A percentile compares a stretch with the other conserved stretches of the same genome.
Conservation (phyloP, 805 yeast genomes). For the Cyberlindnera subsufficiens region DNA sequence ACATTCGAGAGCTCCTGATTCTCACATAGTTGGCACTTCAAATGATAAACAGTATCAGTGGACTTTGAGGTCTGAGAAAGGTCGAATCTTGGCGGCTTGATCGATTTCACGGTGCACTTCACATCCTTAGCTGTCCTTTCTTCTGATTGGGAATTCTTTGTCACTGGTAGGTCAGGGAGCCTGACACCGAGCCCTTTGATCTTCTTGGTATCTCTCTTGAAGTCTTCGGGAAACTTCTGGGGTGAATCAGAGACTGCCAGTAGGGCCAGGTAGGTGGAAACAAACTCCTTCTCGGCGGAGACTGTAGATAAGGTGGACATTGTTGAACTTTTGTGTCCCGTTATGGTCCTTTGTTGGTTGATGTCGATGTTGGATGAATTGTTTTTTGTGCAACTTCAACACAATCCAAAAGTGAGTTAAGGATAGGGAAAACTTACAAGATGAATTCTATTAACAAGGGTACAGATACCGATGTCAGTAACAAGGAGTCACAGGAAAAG, state of each 20-base stretch:
- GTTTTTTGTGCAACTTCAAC: background rate
- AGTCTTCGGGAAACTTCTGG: slow-evolving; percentile 4
- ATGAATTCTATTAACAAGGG: slow-evolving; percentile 18
- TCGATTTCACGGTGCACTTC: slow-evolving; percentile 48
- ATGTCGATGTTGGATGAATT: background rate
- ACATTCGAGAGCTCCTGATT: slow-evolving; percentile 25
- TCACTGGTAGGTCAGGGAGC: slow-evolving; percentile 40
- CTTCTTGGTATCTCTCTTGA: slow-evolving; percentile 11
- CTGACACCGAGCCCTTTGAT: slow-evolving; percentile 7
- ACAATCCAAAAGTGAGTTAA: background rate
- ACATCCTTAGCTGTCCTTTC: background rate
- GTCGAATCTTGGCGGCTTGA: slow-evolving; percentile 67
- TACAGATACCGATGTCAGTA: slow-evolving; percentile 17
- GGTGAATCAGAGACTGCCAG: slow-evolving; percentile 11
- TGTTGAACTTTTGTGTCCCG: background rate
- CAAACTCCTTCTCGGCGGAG: slow-evolving; percentile 16
- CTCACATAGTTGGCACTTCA: slow-evolving; percentile 25
- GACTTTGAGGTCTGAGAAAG: slow-evolving; percentile 21
- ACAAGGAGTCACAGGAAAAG: background rate
- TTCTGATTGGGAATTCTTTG: slow-evolving; percentile 22
- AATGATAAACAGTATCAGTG: slow-evolving; percentile 27
- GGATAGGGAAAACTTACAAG: background rate
- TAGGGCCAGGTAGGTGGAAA: slow-evolving; percentile 13
- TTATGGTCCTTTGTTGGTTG: background rate
- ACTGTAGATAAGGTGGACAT: slow-evolving; percentile 11